phyloP scores from a whole-genome alignment of 148 eudicot species.

The Diospyros lotus region DNA sequence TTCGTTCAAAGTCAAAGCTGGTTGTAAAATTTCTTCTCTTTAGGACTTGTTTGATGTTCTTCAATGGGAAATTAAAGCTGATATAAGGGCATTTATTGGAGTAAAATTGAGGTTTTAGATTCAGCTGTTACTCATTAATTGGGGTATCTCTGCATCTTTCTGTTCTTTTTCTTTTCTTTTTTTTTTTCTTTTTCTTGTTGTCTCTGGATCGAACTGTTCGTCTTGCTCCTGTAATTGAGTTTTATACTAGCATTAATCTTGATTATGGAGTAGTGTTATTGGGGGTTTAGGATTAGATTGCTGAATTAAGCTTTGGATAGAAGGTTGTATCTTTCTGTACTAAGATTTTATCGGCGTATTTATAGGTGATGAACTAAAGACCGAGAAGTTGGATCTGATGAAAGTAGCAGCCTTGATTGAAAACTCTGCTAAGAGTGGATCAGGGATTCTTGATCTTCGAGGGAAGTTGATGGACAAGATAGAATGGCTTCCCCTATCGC shows the following conservation, averaged over 20 bases:
- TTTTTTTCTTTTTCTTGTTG: neutral
- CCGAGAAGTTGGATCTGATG: constrained; percentile 47
- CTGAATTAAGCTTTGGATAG: too few species aligned
- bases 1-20: constrained; percentile 7
- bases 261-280: too few species aligned
- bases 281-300: too few species aligned
- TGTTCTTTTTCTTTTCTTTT: neutral
- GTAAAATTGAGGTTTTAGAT: too few species aligned
- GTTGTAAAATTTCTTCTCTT: neutral
- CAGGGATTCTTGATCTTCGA: constrained; percentile 44
- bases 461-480: constrained; percentile 48
- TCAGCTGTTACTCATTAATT: too few species aligned
- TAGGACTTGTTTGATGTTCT: neutral
- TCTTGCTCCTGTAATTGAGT: neutral
- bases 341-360: constrained; percentile 12
- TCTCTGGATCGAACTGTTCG: neutral
- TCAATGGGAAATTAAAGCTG: neutral
- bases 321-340: too few species aligned
- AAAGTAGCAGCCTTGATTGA: constrained; percentile 54
- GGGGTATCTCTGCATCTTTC: too few species aligned
- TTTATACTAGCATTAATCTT: neutral
- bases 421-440: constrained; percentile 32
- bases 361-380: constrained; percentile 22
- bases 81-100: neutral
- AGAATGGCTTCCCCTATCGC: constrained; percentile 68